These are phyloP conservation scores for Aspergillus proliferans DNA, from an alignment of 2,329 filamentous ascomycete genomes.

Conservation along the genomic window DNA sequence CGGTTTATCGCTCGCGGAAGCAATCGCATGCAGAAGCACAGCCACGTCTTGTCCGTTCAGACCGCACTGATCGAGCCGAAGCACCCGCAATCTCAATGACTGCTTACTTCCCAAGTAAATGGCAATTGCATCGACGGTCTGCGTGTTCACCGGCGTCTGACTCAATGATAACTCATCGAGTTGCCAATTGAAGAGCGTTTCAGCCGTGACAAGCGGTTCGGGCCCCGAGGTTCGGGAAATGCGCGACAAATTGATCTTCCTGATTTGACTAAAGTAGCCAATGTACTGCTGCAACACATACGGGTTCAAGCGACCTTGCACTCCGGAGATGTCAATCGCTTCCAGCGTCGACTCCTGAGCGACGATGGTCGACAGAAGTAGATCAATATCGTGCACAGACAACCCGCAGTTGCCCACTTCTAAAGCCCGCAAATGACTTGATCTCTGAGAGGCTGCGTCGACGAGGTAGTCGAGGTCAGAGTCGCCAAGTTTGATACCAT, in stretches of 20 bases:
- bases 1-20: slow-evolving; percentile 39
- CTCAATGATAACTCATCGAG: slow-evolving; percentile 61
- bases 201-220: slow-evolving; percentile 59
- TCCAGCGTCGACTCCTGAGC: slow-evolving; percentile 63
- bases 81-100: slow-evolving; percentile 54
- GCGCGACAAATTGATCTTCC: slow-evolving; percentile 60
- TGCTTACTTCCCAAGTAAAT: slow-evolving; percentile 57
- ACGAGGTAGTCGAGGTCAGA: slow-evolving; percentile 62
- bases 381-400: slow-evolving; percentile 45
- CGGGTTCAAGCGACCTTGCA: slow-evolving; percentile 59
- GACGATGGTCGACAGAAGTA: slow-evolving; percentile 58
- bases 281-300: slow-evolving; percentile 61
- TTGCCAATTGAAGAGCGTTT: slow-evolving; percentile 61
- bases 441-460: slow-evolving; percentile 60
- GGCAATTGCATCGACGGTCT: slow-evolving; percentile 59
- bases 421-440: slow-evolving; percentile 60
- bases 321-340: slow-evolving; percentile 60
- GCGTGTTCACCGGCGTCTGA: slow-evolving; percentile 55
- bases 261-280: slow-evolving; percentile 59
- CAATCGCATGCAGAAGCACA: slow-evolving; percentile 59
- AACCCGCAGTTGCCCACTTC: slow-evolving; percentile 59
- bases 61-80: slow-evolving; percentile 62
- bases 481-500: slow-evolving; percentile 63
- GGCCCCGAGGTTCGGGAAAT: slow-evolving; percentile 57
- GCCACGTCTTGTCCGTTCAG: slow-evolving; percentile 61